Evolutionary conservation across 371 early-diverging fungal genomes (phyloP), one percentile per base, ranked within the genome.

Genomic region (Haplosporangium sp.): DNA sequence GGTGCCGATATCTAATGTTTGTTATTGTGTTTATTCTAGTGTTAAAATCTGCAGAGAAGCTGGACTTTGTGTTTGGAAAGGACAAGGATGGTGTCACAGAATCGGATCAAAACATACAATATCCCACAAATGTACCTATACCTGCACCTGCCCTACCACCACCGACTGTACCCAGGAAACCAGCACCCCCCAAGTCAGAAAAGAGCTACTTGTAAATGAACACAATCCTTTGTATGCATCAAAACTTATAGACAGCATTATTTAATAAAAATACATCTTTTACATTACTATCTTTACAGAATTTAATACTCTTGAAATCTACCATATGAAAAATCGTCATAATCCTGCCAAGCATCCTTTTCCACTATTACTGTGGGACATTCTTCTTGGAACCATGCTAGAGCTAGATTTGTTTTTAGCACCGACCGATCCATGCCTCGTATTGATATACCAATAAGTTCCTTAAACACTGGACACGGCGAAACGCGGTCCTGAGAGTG

Each of bases 111-210:
- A 50, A 50, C n/a, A 50, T 3, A 27, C 27, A 27, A 27, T 27
- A 27, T 17, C 48, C 20, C 15, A 37, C 6, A 57, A 47, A 58
- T 11, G 42, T 7, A 57, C 63, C 64, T 42, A n/a, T 27, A 44
- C 27, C 56, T 19, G 52, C 67, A 55, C 58, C 63, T 19, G 42
- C 48, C 4, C 39, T 55, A 7, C 40, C 64, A 53, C 40, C 65
- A 38, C 71, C 70, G n/a, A 42, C 50, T 13, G 47, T 61, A 10
- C 70, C 76, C 17, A 70, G 71, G 67, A 76, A 76, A 38, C 76
- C 76, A 50, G 58, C 66, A 15, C 71, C 76, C 20, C 76, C 76
- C 39, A 76, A 76, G 58, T 55, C 50, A 7, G 76, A 76, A 58
- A 76, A 58, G 70, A 76, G 76, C 45, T 76, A 66, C 58, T 45